Evolutionary conservation across 371 early-diverging fungal species (phyloP), one percentile per base, ranked within the genome.

Genomic region (Capniomyces stellatus): DNA sequence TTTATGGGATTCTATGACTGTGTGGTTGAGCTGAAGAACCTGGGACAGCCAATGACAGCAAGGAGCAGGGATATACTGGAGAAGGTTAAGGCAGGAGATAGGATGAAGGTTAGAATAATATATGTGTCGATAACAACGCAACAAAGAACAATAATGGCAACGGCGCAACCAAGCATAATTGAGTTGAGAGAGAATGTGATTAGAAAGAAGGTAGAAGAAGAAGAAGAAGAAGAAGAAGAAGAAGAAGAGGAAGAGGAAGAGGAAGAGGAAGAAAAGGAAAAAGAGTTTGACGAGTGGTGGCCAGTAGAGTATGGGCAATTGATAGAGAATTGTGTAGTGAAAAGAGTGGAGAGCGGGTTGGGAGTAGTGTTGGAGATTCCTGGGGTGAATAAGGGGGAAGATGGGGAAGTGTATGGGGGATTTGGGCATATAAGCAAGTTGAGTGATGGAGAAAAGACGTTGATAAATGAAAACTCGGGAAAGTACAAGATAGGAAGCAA

Each of bases 401-500:
- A 29, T 2, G 21, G 35, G 10, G 6, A 52, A 12, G 42, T 58
- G 0, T 59, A 66, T 39, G 24, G 19, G 1, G 57, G 56, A 25
- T 60, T 54, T 48, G 56, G 29, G 0, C 58, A 80, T 55, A 78
- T 82, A 27, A 77, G 82, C 4, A 76, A 83, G 29, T 58, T 90
- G 19, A 63, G 83, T 2, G 92, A 93, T 54, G 74, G 75, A 19
- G 76, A 79, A 23, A 64, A 51, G 0, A 27, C 6, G 21, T 58
- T 71, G 13, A 54, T 56, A 21, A 57, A 67, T 29, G 66, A 62
- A 42, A 67, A 74, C n/a, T 67, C 64, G 3, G 82, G 80, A 39
- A 71, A 70, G 27, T 87, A 67, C 63, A 66, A 64, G 27, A 51
- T 81, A 8, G 89, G 81, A 28, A 72, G 79, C 2, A 63, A 54